These are phyloP conservation scores for Cyberlindnera amylophila DNA, from an alignment of 805 yeast species.

Conservation along the genomic window DNA sequence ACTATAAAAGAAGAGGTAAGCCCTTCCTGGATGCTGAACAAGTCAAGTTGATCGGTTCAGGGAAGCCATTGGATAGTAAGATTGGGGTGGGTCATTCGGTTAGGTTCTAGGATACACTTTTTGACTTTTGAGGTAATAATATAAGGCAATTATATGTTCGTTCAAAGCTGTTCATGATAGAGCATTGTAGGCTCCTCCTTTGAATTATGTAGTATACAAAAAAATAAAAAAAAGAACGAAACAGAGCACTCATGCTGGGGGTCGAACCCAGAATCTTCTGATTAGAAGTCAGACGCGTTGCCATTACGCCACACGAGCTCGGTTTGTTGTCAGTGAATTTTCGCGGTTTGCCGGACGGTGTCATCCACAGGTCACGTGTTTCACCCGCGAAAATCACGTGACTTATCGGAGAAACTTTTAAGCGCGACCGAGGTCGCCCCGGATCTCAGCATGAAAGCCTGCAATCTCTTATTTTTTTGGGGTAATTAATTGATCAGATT, in stretches of 20 bases:
- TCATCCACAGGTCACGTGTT: neutral
- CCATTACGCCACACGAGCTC: constrained; percentile 53
- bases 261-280: constrained; percentile 55
- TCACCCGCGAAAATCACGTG: too few species aligned
- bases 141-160: too few species aligned
- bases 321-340: constrained; percentile 8
- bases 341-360: constrained; percentile 1
- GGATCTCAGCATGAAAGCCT: too few species aligned
- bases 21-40: constrained; percentile 14
- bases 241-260: constrained; percentile 47
- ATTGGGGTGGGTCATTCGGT: neutral
- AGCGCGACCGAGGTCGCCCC: too few species aligned
- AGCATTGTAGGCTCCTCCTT: too few species aligned
- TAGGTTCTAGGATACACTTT: too few species aligned
- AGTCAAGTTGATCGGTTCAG: constrained; percentile 14
- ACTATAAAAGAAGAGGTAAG: constrained; percentile 11
- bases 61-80: constrained; percentile 6
- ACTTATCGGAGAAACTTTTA: too few species aligned
- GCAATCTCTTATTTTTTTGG: too few species aligned
- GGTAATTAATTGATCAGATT: too few species aligned
- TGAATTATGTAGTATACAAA: too few species aligned
- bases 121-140: too few species aligned
- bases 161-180: too few species aligned
- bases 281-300: constrained; percentile 54
- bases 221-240: constrained; percentile 10